Conservation (phyloP, 495 filamentous ascomycete species). For the Halenospora varia region DNA sequence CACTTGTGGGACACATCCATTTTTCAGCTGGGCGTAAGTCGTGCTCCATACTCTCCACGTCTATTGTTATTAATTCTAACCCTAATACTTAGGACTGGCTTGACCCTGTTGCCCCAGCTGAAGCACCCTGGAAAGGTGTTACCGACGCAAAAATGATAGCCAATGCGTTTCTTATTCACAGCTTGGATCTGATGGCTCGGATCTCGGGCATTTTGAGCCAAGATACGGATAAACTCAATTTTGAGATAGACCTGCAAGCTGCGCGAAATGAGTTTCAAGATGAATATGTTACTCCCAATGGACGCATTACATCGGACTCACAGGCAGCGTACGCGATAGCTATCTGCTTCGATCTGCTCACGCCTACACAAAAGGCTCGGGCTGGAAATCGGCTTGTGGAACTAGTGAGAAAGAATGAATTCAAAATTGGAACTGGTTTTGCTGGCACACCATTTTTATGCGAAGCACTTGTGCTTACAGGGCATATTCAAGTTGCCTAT, state of each 20-base stretch:
- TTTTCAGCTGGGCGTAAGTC: too few relatives aligned
- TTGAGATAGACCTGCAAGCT: slow-evolving; percentile 21
- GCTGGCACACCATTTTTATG: slow-evolving; percentile 48
- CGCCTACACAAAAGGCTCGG: slow-evolving; percentile 28
- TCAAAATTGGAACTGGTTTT: slow-evolving; percentile 50
- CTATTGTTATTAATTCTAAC: too few relatives aligned
- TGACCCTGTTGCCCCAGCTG: slow-evolving; percentile 41
- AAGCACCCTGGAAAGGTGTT: slow-evolving; percentile 32
- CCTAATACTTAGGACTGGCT: slow-evolving; percentile 49
- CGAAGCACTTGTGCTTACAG: slow-evolving; percentile 36
- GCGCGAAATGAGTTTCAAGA: slow-evolving; percentile 34
- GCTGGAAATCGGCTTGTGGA: too few relatives aligned
- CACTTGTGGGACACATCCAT: slow-evolving; percentile 37
- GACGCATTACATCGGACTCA: slow-evolving; percentile 38
- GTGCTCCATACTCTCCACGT: too few relatives aligned
- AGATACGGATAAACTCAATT: neutral
- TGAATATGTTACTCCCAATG: slow-evolving; percentile 37
- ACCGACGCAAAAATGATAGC: slow-evolving; percentile 39
- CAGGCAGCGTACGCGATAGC: slow-evolving; percentile 44
- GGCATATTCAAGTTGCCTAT: slow-evolving; percentile 30
- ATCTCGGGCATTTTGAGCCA: slow-evolving; percentile 29
- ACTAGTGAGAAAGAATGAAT: too few relatives aligned
- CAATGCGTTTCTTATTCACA: slow-evolving; percentile 47
- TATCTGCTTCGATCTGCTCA: slow-evolving; percentile 38
- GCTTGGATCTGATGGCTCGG: slow-evolving; percentile 25